Evolutionary conservation across 768 basidiomycete genomes (phyloP).

Genomic region (Hemileccinum rubropunctum): DNA sequence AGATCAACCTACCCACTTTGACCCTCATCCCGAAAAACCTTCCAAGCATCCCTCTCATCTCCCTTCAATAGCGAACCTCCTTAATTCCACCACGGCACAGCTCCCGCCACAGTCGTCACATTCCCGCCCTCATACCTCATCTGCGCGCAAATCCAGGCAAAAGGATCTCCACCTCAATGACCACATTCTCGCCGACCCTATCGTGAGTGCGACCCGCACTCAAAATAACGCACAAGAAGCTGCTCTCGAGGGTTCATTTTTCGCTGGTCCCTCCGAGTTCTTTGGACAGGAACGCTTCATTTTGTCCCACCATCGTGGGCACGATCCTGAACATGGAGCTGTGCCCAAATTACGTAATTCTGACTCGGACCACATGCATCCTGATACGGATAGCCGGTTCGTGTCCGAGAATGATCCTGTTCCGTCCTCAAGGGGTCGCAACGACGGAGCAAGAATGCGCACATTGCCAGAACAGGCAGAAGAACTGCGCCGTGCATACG

Average conservation of each 20-base stretch:
- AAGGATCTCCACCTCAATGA: slow-evolving; percentile 33
- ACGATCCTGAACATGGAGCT: slow-evolving; percentile 24
- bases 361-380: slow-evolving; percentile 49
- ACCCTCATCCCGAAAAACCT: slow-evolving; percentile 17
- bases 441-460: slow-evolving; percentile 47
- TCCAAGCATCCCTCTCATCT: slow-evolving; percentile 29
- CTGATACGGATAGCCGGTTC: slow-evolving; percentile 50
- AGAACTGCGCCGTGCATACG: slow-evolving; percentile 65
- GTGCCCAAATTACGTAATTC: slow-evolving; percentile 30
- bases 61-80: slow-evolving; percentile 38
- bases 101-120: slow-evolving; percentile 20
- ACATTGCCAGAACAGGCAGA: slow-evolving; percentile 65
- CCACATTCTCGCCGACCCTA: slow-evolving; percentile 22
- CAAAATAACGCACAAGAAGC: slow-evolving; percentile 15
- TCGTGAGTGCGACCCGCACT: background rate
- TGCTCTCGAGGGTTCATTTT: slow-evolving; percentile 30
- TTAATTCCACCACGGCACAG: slow-evolving; percentile 35
- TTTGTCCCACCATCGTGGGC: slow-evolving; percentile 33
- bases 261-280: slow-evolving; percentile 31
- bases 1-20: slow-evolving; percentile 33
- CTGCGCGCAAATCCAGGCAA: slow-evolving; percentile 29
- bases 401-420: slow-evolving; percentile 49
- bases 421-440: slow-evolving; percentile 30
- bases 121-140: slow-evolving; percentile 24
- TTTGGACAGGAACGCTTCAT: slow-evolving; percentile 31